phyloP scores from a whole-genome alignment of 208 protist genomes.

The Trypanosoma congolense region DNA sequence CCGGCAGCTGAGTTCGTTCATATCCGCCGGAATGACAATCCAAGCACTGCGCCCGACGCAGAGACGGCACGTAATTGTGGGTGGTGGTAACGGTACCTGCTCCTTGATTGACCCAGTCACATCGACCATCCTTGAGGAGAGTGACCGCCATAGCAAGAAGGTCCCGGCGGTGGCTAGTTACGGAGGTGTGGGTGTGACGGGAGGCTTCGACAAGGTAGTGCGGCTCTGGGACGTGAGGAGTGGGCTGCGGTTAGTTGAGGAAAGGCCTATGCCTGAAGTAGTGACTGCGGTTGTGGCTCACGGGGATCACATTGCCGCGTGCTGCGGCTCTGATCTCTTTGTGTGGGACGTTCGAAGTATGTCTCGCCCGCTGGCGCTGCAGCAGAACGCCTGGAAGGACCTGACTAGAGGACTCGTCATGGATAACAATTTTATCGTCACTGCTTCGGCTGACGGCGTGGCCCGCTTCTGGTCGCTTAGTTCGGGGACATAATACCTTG shows the following conservation, averaged over 20 bases:
- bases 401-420: slow-evolving; percentile 82
- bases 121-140: slow-evolving; percentile 60
- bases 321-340: slow-evolving; percentile 74
- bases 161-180: slow-evolving; percentile 76
- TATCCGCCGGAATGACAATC: slow-evolving; percentile 75
- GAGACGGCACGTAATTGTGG: slow-evolving; percentile 64
- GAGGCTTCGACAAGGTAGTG: slow-evolving; percentile 78
- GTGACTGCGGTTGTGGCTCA: slow-evolving; percentile 74
- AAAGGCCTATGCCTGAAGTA: slow-evolving; percentile 56
- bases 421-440: slow-evolving; percentile 67
- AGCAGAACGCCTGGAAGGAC: slow-evolving; percentile 78
- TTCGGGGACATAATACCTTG: too few species aligned
- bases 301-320: slow-evolving; percentile 62
- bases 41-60: slow-evolving; percentile 80
- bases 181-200: slow-evolving; percentile 60
- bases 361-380: slow-evolving; percentile 43
- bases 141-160: slow-evolving; percentile 73
- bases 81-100: slow-evolving; percentile 75
- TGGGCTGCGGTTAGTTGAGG: slow-evolving; percentile 53
- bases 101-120: slow-evolving; percentile 66
- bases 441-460: slow-evolving; percentile 81
- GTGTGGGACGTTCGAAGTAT: slow-evolving; percentile 81
- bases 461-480: slow-evolving; percentile 60
- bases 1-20: slow-evolving; percentile 80
- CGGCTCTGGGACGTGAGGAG: slow-evolving; percentile 79